Conservation (phyloP, 768 basidiomycete species). For the Gelatoporia subvermispora region DNA sequence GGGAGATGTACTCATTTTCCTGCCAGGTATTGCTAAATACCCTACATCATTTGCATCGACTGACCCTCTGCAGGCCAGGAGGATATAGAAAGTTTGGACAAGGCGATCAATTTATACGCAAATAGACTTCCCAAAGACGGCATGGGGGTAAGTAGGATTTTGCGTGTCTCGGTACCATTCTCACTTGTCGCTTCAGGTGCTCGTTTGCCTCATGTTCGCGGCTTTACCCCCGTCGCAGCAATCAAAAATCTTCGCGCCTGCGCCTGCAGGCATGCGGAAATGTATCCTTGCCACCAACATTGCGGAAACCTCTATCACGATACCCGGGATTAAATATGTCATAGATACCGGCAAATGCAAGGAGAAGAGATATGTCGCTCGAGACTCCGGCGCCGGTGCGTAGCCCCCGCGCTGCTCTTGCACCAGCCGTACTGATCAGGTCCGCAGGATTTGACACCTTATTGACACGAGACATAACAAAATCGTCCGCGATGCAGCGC, state of each 20-base stretch:
- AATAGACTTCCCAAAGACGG: slow-evolving; percentile 59
- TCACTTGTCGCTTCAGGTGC: slow-evolving; percentile 40
- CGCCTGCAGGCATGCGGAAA: slow-evolving; percentile 71
- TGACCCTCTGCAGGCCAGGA: slow-evolving; percentile 70
- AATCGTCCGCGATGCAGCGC: slow-evolving; percentile 90
- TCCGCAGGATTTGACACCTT: slow-evolving; percentile 83
- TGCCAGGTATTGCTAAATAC: slow-evolving; percentile 55
- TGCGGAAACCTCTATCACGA: slow-evolving; percentile 96
- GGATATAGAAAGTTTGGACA: slow-evolving; percentile 86
- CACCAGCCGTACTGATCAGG: background rate
- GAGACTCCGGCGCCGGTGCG: slow-evolving; percentile 63
- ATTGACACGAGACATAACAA: slow-evolving; percentile 75
- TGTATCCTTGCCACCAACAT: slow-evolving; percentile 97
- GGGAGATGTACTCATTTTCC: slow-evolving; percentile 91
- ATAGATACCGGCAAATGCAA: slow-evolving; percentile 96
- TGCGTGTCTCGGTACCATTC: background rate
- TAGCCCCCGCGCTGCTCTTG: background rate
- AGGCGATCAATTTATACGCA: slow-evolving; percentile 65
- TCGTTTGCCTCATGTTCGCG: slow-evolving; percentile 80
- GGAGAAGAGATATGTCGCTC: slow-evolving; percentile 82
- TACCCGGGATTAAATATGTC: slow-evolving; percentile 92
- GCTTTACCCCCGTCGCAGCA: slow-evolving; percentile 77
- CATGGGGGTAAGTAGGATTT: slow-evolving; percentile 38
- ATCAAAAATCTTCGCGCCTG: slow-evolving; percentile 65
- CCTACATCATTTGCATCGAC: background rate